Conservation (phyloP, 352 stramenopile genomes). For the Pythium aristosporum region DNA sequence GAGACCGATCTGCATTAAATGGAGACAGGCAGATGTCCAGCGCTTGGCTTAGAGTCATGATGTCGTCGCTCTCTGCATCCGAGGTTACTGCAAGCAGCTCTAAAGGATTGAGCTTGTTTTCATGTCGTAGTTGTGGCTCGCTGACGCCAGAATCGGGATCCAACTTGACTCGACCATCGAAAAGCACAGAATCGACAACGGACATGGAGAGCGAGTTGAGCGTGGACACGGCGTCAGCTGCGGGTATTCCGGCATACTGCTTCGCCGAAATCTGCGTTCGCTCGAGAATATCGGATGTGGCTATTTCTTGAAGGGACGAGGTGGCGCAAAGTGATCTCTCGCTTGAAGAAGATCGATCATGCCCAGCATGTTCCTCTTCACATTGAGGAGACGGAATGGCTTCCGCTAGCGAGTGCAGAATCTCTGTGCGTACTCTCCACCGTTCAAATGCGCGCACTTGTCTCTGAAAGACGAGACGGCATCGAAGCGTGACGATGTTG, state of each 20-base stretch:
- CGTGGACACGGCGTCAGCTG: neutral
- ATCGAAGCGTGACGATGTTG: slow-evolving; percentile 37
- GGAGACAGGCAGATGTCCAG: slow-evolving; percentile 23
- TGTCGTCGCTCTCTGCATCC: slow-evolving; percentile 12
- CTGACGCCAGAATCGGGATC: neutral
- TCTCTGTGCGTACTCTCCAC: slow-evolving; percentile 29
- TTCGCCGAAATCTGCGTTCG: neutral
- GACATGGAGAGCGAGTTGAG: slow-evolving; percentile 13
- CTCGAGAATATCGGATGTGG: neutral
- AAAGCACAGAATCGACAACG: slow-evolving; percentile 17
- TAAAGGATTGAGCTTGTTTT: slow-evolving; percentile 9
- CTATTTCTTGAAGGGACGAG: slow-evolving; percentile 3
- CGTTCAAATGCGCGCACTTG: slow-evolving; percentile 33
- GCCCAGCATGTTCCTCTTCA: neutral
- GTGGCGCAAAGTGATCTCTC: neutral
- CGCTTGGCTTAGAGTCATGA: slow-evolving; percentile 18
- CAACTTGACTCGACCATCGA: slow-evolving; percentile 2
- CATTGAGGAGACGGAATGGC: neutral
- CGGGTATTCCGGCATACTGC: neutral
- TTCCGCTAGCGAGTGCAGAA: neutral
- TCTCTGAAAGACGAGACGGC: slow-evolving; percentile 25
- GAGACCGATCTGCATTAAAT: neutral
- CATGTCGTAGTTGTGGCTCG: neutral
- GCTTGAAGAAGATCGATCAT: neutral
- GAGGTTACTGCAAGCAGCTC: slow-evolving; percentile 16